A percentile compares a stretch with the other conserved stretches of the same genome.
Conservation (phyloP, 139 green algal species). For the Chlorella ohadii region DNA sequence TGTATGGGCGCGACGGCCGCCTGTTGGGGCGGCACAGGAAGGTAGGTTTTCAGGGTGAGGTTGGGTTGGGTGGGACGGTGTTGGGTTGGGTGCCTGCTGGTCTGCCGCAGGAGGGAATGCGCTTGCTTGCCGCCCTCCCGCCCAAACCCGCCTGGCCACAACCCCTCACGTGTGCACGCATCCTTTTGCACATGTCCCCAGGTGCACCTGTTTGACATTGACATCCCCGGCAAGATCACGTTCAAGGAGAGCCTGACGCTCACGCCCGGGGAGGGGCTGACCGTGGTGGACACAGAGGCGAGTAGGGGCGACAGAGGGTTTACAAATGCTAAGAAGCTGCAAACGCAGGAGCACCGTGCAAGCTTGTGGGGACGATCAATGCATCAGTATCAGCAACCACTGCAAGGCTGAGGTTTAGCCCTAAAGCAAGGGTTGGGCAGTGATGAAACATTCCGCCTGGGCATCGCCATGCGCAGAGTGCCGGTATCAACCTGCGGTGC, state of each 20-base stretch:
- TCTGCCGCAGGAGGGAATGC: too few species aligned
- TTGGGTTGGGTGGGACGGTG: too few species aligned
- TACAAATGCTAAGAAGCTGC: too few species aligned
- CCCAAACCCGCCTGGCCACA: not conserved
- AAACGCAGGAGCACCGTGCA: too few species aligned
- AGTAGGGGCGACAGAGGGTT: too few species aligned
- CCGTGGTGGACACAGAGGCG: slow-evolving; percentile 89
- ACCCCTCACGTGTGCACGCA: not conserved
- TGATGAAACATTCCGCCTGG: too few species aligned
- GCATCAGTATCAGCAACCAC: too few species aligned
- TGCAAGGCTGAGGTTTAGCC: too few species aligned
- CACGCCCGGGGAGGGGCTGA: slow-evolving; percentile 71
- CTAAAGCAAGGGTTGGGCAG: too few species aligned
- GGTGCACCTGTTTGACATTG: slow-evolving; percentile 98
- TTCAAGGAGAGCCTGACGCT: slow-evolving; percentile 97
- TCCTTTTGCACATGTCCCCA: slow-evolving; percentile 36
- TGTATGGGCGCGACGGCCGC: slow-evolving; percentile 82
- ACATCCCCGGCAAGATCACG: slow-evolving; percentile 98
- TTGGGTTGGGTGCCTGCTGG: too few species aligned
- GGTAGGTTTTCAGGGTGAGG: slow-evolving; percentile 40
- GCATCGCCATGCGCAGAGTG: not conserved
- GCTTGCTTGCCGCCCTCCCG: not conserved
- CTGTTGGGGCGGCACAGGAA: slow-evolving; percentile 91
- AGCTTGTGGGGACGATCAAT: too few species aligned
- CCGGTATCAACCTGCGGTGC: too few species aligned